Evolutionary conservation across 768 basidiomycete species (phyloP).

Genomic region (Phaeotremella skinneri): DNA sequence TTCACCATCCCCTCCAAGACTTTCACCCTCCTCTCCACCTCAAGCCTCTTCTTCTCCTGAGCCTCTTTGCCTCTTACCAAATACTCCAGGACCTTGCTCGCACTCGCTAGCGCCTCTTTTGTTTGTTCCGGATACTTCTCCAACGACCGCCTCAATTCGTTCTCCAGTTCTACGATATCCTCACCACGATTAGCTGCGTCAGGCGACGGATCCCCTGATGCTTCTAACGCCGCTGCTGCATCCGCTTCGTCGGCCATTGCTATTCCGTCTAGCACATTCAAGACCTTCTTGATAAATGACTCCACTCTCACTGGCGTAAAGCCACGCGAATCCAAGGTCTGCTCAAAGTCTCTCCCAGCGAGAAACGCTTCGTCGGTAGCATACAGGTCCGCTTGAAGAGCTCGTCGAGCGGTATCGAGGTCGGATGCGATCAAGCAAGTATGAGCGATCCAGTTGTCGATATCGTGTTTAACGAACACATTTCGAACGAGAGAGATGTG

Average conservation of each 20-base stretch:
- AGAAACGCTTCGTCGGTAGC: slow-evolving; percentile 43
- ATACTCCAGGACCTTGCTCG: slow-evolving; percentile 34
- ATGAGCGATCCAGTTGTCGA: slow-evolving; percentile 44
- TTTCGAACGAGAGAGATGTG: slow-evolving; percentile 27
- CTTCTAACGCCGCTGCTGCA: slow-evolving; percentile 6
- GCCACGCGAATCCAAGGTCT: slow-evolving; percentile 21
- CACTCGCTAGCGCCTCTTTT: slow-evolving; percentile 30
- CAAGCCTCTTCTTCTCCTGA: slow-evolving; percentile 42
- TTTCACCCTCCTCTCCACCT: slow-evolving; percentile 40
- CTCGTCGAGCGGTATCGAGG: slow-evolving; percentile 35
- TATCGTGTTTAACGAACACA: slow-evolving; percentile 30
- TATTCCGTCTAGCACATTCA: slow-evolving; percentile 44
- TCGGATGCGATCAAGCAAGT: slow-evolving; percentile 40
- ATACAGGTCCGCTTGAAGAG: slow-evolving; percentile 38
- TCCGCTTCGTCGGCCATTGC: slow-evolving; percentile 38
- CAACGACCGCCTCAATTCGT: slow-evolving; percentile 25
- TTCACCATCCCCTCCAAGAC: slow-evolving; percentile 47
- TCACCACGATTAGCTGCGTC: not conserved
- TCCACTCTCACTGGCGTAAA: slow-evolving; percentile 35
- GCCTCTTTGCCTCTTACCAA: slow-evolving; percentile 34
- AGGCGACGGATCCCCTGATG: not conserved
- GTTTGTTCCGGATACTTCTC: slow-evolving; percentile 32
- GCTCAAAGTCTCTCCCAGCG: slow-evolving; percentile 33
- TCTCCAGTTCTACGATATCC: slow-evolving; percentile 18
- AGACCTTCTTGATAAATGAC: slow-evolving; percentile 42